phyloP scores from a whole-genome alignment of 306 rosid genomes.

The Acacia acuminata region DNA sequence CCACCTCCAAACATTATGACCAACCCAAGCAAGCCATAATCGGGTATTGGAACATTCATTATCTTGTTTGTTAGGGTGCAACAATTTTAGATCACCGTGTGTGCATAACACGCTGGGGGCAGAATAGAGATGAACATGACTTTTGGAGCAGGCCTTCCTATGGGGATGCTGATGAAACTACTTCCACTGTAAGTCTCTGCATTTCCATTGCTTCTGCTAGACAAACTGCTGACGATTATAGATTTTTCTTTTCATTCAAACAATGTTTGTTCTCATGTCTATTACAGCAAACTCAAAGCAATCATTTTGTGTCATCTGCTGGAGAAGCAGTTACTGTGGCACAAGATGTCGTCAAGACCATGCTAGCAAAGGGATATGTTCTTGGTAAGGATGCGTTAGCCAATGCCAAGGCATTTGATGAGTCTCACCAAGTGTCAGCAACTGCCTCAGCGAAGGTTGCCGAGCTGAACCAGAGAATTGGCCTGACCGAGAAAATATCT shows the following conservation, averaged over 20 bases:
- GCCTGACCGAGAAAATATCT: slow-evolving; percentile 64
- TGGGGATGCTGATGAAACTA: slow-evolving; percentile 46
- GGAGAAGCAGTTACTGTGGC: slow-evolving; percentile 77
- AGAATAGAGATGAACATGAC: slow-evolving; percentile 60
- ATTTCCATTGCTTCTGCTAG: neutral
- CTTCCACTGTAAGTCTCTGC: slow-evolving; percentile 52
- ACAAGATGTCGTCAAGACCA: slow-evolving; percentile 80
- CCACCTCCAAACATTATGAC: neutral
- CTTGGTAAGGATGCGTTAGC: slow-evolving; percentile 77
- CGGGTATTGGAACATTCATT: neutral
- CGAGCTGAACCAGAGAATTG: slow-evolving; percentile 72
- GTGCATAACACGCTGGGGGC: slow-evolving; percentile 94
- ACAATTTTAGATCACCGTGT: slow-evolving; percentile 88
- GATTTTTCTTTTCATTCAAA: neutral
- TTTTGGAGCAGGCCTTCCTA: slow-evolving; percentile 66
- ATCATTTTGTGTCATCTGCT: slow-evolving; percentile 61
- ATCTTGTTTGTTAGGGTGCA: slow-evolving; percentile 71
- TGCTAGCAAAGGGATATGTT: slow-evolving; percentile 81
- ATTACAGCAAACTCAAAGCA: slow-evolving; percentile 44
- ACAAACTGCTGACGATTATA: slow-evolving; percentile 12
- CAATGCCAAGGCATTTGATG: slow-evolving; percentile 73
- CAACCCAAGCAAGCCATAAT: neutral
- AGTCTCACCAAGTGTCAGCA: slow-evolving; percentile 73
- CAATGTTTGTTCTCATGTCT: neutral
- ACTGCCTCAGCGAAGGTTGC: slow-evolving; percentile 73